Evolutionary conservation across 768 basidiomycete species (phyloP).

Genomic region (Suillus americanus): DNA sequence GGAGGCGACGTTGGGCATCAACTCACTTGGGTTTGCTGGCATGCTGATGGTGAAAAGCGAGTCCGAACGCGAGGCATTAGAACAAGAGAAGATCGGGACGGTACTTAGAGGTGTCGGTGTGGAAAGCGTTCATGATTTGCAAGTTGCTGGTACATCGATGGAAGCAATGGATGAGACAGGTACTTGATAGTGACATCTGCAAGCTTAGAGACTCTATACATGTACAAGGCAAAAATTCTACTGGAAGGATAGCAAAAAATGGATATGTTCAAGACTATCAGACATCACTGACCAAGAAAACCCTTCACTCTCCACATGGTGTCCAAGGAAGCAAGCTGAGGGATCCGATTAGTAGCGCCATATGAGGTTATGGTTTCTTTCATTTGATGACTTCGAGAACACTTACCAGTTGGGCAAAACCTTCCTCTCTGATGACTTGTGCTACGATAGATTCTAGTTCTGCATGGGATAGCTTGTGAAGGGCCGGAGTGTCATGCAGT

Average conservation of each 20-base stretch:
- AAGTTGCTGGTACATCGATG: constrained; percentile 48
- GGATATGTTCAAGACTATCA: background rate
- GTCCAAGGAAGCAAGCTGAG: constrained; percentile 54
- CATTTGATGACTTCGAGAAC: background rate
- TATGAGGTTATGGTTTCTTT: background rate
- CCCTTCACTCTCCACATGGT: constrained; percentile 53
- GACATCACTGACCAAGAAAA: constrained; percentile 25
- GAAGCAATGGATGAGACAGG: constrained; percentile 30
- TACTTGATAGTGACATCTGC: background rate
- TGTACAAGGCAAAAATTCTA: background rate
- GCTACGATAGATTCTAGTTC: constrained; percentile 59
- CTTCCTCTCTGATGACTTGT: constrained; percentile 69
- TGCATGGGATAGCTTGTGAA: constrained; percentile 53
- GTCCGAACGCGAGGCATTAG: constrained; percentile 68
- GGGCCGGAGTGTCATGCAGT: constrained; percentile 41
- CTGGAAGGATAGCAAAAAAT: background rate
- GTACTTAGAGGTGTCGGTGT: constrained; percentile 67
- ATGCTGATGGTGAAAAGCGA: constrained; percentile 86
- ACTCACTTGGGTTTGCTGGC: constrained; percentile 88
- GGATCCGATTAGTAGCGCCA: constrained; percentile 6
- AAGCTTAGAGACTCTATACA: background rate
- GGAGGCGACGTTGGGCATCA: constrained; percentile 67
- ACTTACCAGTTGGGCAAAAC: constrained; percentile 73
- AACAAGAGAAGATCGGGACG: constrained; percentile 57
- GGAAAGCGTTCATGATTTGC: constrained; percentile 66